These are phyloP conservation scores for Plectosphaerella sp. DNA, from an alignment of 2,329 filamentous ascomycete genomes.

Conservation along the genomic window DNA sequence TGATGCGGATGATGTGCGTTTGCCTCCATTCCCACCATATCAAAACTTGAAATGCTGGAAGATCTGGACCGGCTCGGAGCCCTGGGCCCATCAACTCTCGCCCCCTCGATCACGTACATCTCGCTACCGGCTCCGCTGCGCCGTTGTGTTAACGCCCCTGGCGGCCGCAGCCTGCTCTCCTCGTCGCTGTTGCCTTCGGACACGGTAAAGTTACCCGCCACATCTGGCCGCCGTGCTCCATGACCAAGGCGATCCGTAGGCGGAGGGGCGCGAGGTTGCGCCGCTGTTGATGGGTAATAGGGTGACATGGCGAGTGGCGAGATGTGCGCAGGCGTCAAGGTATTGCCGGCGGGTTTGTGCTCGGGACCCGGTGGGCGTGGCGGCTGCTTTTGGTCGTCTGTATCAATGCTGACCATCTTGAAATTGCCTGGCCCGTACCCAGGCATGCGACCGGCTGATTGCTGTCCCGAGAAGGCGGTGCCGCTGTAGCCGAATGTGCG, in stretches of 20 bases:
- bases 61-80: slow-evolving; percentile 18
- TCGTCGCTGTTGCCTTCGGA: neutral
- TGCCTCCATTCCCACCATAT: slow-evolving; percentile 15
- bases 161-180: neutral
- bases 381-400: slow-evolving; percentile 17
- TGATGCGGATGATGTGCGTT: slow-evolving; percentile 10
- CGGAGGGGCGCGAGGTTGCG: neutral
- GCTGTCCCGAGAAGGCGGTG: slow-evolving; percentile 22
- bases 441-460: slow-evolving; percentile 20
- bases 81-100: slow-evolving; percentile 13
- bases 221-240: neutral
- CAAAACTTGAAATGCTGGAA: slow-evolving; percentile 16
- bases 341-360: neutral
- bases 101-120: slow-evolving; percentile 29
- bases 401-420: slow-evolving; percentile 23
- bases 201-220: no score
- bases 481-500: slow-evolving; percentile 23
- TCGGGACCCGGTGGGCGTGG: neutral
- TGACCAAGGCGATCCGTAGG: neutral
- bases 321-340: neutral
- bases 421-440: slow-evolving; percentile 31
- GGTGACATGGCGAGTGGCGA: slow-evolving; percentile 1
- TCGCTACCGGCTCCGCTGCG: slow-evolving; percentile 23
- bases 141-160: neutral
- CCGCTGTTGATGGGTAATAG: neutral